Conservation (phyloP, 805 yeast genomes). For the Nakazawaea peltata region DNA sequence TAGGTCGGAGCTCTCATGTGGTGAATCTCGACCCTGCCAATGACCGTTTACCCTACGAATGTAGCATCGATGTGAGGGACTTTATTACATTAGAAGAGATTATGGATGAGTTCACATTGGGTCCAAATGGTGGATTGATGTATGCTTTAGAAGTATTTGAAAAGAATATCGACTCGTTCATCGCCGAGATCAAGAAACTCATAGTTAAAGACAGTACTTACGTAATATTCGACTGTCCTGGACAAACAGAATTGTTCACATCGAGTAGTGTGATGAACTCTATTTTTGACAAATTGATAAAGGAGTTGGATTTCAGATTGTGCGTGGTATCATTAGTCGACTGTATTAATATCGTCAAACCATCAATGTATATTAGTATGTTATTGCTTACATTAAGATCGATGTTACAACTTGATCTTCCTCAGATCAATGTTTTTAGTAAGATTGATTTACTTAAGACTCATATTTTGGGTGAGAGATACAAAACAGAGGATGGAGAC, state of each 20-base stretch:
- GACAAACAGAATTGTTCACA: conserved; percentile 93
- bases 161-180: conserved; percentile 48
- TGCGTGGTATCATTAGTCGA: conserved; percentile 87
- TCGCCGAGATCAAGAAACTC: conserved; percentile 47
- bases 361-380: conserved; percentile 83
- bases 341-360: conserved; percentile 71
- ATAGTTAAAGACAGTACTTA: conserved; percentile 46
- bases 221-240: conserved; percentile 84
- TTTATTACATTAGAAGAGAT: conserved; percentile 49
- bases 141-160: conserved; percentile 70
- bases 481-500: conserved; percentile 35
- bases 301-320: conserved; percentile 58
- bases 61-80: conserved; percentile 50
- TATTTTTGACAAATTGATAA: conserved; percentile 60
- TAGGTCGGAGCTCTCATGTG: conserved; percentile 82
- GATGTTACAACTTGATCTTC: conserved; percentile 88
- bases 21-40: conserved; percentile 86
- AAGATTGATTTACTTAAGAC: conserved; percentile 76
- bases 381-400: conserved; percentile 75
- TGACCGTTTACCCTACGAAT: conserved; percentile 44
- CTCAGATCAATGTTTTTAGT: conserved; percentile 88
- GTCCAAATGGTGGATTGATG: conserved; percentile 83
- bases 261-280: conserved; percentile 68
- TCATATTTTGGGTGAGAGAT: conserved; percentile 27
- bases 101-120: conserved; percentile 45